Conservation (phyloP, 768 basidiomycete species). For the Boletus patriciae region DNA sequence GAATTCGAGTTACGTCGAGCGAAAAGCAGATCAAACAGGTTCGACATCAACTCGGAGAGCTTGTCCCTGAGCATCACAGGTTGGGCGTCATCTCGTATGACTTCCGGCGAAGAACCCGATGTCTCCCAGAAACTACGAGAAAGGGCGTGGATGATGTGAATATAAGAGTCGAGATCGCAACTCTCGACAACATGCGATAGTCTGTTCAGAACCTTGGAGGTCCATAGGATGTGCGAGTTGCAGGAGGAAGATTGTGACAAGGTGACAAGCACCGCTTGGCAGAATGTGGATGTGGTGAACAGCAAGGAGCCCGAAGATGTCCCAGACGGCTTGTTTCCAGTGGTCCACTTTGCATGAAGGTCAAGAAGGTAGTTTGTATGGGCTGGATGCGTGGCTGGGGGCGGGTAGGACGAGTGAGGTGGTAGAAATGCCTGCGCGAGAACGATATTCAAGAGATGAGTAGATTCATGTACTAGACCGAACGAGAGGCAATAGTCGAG, state of each 20-base stretch:
- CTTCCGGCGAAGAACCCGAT: neutral
- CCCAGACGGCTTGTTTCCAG: slow-evolving; percentile 5
- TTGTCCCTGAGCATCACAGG: slow-evolving; percentile 16
- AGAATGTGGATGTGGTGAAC: slow-evolving; percentile 33
- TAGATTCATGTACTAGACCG: slow-evolving; percentile 44
- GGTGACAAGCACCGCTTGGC: slow-evolving; percentile 15
- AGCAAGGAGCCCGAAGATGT: neutral
- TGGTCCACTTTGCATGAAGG: slow-evolving; percentile 42
- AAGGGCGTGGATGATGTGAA: slow-evolving; percentile 33
- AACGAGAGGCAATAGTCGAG: slow-evolving; percentile 52
- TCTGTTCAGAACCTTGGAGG: slow-evolving; percentile 41
- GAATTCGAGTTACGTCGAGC: neutral
- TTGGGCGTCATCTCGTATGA: neutral
- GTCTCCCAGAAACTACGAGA: slow-evolving; percentile 18
- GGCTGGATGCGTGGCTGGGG: slow-evolving; percentile 43
- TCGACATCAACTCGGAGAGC: slow-evolving; percentile 22
- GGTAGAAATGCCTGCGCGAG: slow-evolving; percentile 41
- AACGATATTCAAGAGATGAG: slow-evolving; percentile 41
- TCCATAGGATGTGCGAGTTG: slow-evolving; percentile 42
- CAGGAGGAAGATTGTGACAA: slow-evolving; percentile 25
- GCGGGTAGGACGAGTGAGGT: slow-evolving; percentile 18
- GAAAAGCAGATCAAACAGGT: slow-evolving; percentile 26
- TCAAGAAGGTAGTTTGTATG: slow-evolving; percentile 50
- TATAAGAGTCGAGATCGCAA: slow-evolving; percentile 35
- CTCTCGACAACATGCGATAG: slow-evolving; percentile 35